A percentile compares a stretch with the other conserved stretches of the same genome.
Conservation (phyloP, 257 asterid genomes). For the Solanum peruvianum region DNA sequence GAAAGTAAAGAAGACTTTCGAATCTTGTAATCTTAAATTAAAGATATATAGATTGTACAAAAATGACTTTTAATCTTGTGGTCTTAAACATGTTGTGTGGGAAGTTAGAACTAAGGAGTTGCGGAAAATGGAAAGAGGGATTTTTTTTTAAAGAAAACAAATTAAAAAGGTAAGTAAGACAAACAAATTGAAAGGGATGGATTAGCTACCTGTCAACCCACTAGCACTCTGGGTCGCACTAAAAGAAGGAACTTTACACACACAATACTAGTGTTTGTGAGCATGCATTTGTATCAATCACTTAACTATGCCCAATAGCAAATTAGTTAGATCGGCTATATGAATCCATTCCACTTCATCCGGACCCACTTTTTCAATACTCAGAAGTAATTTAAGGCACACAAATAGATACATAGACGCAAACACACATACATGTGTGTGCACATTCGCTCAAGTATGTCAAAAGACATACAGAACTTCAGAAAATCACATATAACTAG, state of each 20-base stretch:
- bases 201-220: not conserved
- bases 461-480: not conserved
- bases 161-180: not conserved
- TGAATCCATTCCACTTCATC: not conserved
- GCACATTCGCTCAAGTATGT: not conserved
- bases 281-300: not conserved
- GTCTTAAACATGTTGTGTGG: not conserved
- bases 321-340: not conserved
- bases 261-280: not conserved
- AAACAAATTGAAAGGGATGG: not conserved
- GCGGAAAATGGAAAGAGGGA: not conserved
- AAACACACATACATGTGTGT: not conserved
- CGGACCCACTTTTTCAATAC: not conserved
- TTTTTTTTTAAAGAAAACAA: not conserved
- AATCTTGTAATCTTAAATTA: not conserved
- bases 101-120: not conserved
- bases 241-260: not conserved
- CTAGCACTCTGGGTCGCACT: not conserved
- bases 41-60: not conserved
- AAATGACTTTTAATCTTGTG: not conserved
- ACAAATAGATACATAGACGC: not conserved
- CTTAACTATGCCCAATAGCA: not conserved
- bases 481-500: not conserved
- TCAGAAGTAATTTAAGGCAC: not conserved
- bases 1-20: not conserved